Base-by-base conservation (phyloP, 495 filamentous ascomycete species). In the Penicillium herquei region DNA sequence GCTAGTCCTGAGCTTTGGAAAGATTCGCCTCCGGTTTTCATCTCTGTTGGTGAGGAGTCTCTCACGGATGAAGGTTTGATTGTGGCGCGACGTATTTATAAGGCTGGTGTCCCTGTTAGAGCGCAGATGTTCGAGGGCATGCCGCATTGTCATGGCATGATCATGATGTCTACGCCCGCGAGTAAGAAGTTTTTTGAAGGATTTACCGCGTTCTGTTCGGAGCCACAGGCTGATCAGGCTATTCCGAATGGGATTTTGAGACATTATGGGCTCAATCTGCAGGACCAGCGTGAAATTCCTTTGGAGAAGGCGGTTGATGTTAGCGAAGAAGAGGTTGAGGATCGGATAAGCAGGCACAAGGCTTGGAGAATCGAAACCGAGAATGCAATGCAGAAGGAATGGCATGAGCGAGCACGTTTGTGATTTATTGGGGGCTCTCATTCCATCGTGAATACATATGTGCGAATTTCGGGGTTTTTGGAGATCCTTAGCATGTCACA, bases 71-170 rank as follows among this genome's bases (percentile, higher is more conserved):
- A 94, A 63, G 82, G 76, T 49, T 73, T 79, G 41, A 79, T 84
- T 37, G 52, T 89, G 6, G 88, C 87, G 11, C 70, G 78, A 7
- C 77, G 79, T 34, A 74, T 90, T 3, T 75, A 80, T 31, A 59
- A 64, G 7, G 84, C 86, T 12, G 86, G 87, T 11, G 88, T 88
- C 1, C 58, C 68, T 1, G 83, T 96, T 6, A 72, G 82, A 33
- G 87, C 84, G 39, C 84, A 92, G 62, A 80, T 90, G 69, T 96
- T 84, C 60, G 89, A 93, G 68, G 87, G 85, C 1, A 95, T 96
- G 90, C 92, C 92, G 42, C 93, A 98, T 65, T 89, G 87, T 55
- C 96, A 95, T 66, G 84, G 78, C 0, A 60, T 86, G 57, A 46
- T 95, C 0, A 70, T 96, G 53, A 68, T 76, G n/a, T 65, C 62